Base-by-base conservation (phyloP, 2,329 filamentous ascomycete species). In the Periconia digitata region DNA sequence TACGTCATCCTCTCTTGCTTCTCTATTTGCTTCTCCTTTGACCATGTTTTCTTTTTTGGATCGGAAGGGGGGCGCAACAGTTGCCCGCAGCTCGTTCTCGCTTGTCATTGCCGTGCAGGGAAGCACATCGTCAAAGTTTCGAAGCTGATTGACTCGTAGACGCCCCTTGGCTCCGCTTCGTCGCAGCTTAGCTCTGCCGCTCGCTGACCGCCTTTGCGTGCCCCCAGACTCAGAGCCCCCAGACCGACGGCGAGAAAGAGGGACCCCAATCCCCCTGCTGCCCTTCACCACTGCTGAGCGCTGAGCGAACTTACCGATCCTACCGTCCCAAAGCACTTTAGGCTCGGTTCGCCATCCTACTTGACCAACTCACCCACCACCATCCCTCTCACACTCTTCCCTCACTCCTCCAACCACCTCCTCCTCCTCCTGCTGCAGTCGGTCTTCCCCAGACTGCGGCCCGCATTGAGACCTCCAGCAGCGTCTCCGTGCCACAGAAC, bases 61-160 rank as follows among this genome's bases (percentile, higher is more conserved):
- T 34, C 8, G 16, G 43, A 18, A 23, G 51, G 55, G 54, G n/a
- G n/a, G 27, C 27, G 27, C 27, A 32, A 32, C 27, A 32, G 40
- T 50, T 40, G 50, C 55, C 50, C 53, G 44, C 50, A 42, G 16
- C 8, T 27, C 12, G 6, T 32, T 32, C 27, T 32, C 27, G 32
- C 46, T 45, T 47, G 50, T 51, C 54, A 51, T 58, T 53, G 41
- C 49, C 46, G 59, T 54, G 57, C 55, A 46, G 46, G 50, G 49
- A n/a, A n/a, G n/a, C n/a, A 49, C 34, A 43, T 22, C 40, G 48
- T 45, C 53, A 50, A 49, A 27, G 55, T 55, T 50, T 54, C 49
- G 49, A 43, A 54, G 17, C 53, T 62, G 55, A 58, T 63, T 66
- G 59, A 63, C 59, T 51, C 55, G 39, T 49, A 53, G 47, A 51